These are phyloP conservation scores for Geum urbanum DNA, from an alignment of 306 rosid genomes.

Conservation along the genomic window DNA sequence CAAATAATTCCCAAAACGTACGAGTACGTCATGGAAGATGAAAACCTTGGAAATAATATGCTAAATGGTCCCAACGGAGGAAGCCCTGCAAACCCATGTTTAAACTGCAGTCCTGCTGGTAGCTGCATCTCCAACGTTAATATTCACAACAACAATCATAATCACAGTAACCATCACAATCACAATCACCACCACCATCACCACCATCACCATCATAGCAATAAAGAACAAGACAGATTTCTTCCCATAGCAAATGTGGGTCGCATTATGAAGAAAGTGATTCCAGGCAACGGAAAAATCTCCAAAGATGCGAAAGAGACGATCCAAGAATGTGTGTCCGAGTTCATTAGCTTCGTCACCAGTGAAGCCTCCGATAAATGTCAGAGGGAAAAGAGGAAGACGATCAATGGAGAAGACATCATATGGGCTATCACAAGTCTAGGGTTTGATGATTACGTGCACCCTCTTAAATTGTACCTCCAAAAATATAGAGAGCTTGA, in stretches of 20 bases:
- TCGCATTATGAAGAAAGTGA: constrained; percentile 68
- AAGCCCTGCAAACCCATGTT: constrained; percentile 44
- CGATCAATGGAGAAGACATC: constrained; percentile 67
- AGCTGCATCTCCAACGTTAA: constrained; percentile 6
- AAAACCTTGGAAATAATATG: constrained; percentile 32
- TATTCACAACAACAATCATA: constrained; percentile 8
- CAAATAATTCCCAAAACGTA: background rate
- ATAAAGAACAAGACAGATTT: constrained; percentile 63
- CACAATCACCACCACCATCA: constrained; percentile 18
- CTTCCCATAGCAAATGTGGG: constrained; percentile 75
- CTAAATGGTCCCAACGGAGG: constrained; percentile 38
- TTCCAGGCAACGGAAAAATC: constrained; percentile 62
- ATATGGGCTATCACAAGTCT: constrained; percentile 74
- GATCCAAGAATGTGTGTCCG: constrained; percentile 73
- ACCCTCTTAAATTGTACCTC: constrained; percentile 53
- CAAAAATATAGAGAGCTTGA: constrained; percentile 64
- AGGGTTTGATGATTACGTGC: constrained; percentile 63
- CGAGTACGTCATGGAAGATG: constrained; percentile 36
- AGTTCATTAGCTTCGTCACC: constrained; percentile 69
- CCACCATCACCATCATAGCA: constrained; percentile 13
- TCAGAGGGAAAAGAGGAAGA: constrained; percentile 67
- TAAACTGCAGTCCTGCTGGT: constrained; percentile 18
- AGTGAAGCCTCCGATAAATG: constrained; percentile 76
- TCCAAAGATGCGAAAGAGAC: constrained; percentile 77
- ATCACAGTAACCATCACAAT: background rate